These are phyloP conservation scores for Rhododendron mucronatum DNA, from an alignment of 148 eudicot genomes.

Conservation along the genomic window DNA sequence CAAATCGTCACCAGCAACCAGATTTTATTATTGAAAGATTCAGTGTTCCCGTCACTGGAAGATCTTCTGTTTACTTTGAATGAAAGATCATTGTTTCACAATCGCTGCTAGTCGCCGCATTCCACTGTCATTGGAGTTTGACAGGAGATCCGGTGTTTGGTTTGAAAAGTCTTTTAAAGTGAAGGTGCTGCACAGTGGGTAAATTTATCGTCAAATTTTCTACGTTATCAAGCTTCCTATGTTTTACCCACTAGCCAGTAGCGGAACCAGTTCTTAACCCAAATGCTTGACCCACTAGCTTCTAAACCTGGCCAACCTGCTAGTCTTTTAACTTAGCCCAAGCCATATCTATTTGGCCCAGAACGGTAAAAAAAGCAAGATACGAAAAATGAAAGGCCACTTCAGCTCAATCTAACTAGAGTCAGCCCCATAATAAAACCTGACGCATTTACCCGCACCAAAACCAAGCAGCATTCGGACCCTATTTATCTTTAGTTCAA, in stretches of 20 bases:
- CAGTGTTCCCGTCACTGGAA: too few relatives aligned
- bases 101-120: too few relatives aligned
- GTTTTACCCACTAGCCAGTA: neutral
- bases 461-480: neutral
- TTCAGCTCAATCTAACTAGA: neutral
- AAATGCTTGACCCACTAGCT: neutral
- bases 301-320: neutral
- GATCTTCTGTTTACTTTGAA: too few relatives aligned
- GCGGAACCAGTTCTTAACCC: too few relatives aligned
- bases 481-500: neutral
- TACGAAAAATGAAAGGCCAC: too few relatives aligned
- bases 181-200: neutral
- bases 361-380: too few relatives aligned
- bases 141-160: too few relatives aligned
- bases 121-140: too few relatives aligned
- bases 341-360: neutral
- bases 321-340: neutral
- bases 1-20: neutral
- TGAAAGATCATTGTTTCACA: too few relatives aligned
- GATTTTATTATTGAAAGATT: neutral
- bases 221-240: neutral
- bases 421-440: neutral
- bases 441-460: neutral
- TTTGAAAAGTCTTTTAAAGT: too few relatives aligned
- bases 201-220: too few relatives aligned